phyloP scores from a whole-genome alignment of 1,139 yeast genomes.

The Lodderomyces theae region DNA sequence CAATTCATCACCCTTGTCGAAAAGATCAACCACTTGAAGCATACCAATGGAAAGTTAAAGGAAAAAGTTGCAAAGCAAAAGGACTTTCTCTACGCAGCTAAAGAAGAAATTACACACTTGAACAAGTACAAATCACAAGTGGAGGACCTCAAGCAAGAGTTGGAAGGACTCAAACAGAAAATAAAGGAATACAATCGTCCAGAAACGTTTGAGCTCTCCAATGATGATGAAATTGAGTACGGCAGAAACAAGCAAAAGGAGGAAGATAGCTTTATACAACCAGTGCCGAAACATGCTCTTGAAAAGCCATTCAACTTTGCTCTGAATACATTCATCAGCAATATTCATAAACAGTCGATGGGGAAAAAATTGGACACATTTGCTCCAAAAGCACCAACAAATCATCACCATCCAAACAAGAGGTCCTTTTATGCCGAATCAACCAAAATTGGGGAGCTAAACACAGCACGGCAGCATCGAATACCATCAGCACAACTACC shows the following conservation, averaged over 20 bases:
- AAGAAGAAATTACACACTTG: constrained; percentile 17
- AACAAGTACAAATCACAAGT: constrained; percentile 13
- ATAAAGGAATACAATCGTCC: constrained; percentile 9
- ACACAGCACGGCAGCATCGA: too few relatives aligned
- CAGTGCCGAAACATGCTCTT: background rate
- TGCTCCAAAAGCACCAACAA: background rate
- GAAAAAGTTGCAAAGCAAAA: constrained; percentile 15
- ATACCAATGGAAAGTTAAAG: constrained; percentile 10
- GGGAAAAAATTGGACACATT: background rate
- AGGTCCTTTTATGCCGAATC: constrained; percentile 17
- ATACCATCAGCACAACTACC: too few relatives aligned
- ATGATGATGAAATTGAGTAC: constrained; percentile 4
- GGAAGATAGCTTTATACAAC: constrained; percentile 2
- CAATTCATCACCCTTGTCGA: constrained; percentile 17
- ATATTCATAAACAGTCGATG: constrained; percentile 17
- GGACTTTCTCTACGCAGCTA: constrained; percentile 18
- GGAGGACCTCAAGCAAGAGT: constrained; percentile 9
- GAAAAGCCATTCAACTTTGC: constrained; percentile 3
- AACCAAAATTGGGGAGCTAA: constrained; percentile 13
- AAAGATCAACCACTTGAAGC: constrained; percentile 11
- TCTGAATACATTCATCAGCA: constrained; percentile 17
- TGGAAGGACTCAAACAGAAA: constrained; percentile 7
- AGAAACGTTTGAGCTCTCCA: constrained; percentile 10
- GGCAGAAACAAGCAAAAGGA: constrained; percentile 4
- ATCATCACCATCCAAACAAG: background rate